These are phyloP conservation scores for Crithidia fasciculata DNA, from an alignment of 208 protist genomes.

Conservation along the genomic window DNA sequence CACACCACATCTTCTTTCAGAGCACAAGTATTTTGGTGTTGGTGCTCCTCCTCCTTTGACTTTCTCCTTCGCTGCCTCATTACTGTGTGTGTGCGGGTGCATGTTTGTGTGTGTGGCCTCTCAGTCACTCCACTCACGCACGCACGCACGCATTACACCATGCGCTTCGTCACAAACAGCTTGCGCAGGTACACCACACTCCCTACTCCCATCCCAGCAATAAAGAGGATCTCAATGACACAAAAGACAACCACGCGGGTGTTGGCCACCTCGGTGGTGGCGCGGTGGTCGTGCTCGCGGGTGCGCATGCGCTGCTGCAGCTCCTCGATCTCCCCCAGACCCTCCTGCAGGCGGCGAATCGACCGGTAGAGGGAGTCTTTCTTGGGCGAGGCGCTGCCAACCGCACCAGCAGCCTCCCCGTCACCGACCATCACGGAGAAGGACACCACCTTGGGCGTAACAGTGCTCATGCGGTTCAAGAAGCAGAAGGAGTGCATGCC, in stretches of 20 bases:
- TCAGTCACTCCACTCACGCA: too few relatives aligned
- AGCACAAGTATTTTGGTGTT: too few relatives aligned
- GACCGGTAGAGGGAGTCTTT: constrained; percentile 65
- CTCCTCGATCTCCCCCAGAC: constrained; percentile 74
- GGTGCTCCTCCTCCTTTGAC: too few relatives aligned
- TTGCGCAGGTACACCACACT: constrained; percentile 80
- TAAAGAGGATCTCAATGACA: constrained; percentile 70
- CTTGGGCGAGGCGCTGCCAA: constrained; percentile 1
- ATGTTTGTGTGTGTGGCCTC: too few relatives aligned
- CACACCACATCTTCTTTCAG: too few relatives aligned
- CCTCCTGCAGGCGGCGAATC: constrained; percentile 66
- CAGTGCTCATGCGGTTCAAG: constrained; percentile 85
- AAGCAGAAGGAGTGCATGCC: constrained; percentile 89
- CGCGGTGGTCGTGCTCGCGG: constrained; percentile 77
- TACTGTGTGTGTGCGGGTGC: too few relatives aligned
- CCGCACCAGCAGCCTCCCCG: constrained; percentile 7
- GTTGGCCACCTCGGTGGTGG: constrained; percentile 85
- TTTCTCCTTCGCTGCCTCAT: too few relatives aligned
- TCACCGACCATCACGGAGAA: constrained; percentile 73
- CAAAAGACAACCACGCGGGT: constrained; percentile 83
- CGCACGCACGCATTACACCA: constrained; percentile 56
- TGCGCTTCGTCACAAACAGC: constrained; percentile 80
- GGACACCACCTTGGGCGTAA: constrained; percentile 81
- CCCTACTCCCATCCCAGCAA: constrained; percentile 66
- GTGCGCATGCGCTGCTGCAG: constrained; percentile 74